Evolutionary conservation across 768 basidiomycete species (phyloP), one percentile per base, ranked within the genome.

Genomic region (Hemileccinum rubropunctum): DNA sequence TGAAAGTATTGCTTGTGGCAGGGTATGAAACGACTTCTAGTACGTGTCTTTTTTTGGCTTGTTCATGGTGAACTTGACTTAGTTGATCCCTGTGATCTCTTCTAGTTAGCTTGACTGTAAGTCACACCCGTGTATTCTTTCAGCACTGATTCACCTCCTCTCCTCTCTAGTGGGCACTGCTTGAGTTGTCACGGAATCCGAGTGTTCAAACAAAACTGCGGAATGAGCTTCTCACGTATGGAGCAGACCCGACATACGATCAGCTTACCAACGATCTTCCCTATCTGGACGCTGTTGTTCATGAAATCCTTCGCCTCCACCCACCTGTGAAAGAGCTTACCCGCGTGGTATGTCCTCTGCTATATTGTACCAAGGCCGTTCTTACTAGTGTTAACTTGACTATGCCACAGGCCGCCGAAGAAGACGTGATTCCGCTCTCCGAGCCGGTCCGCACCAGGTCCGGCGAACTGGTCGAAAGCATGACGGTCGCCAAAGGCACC

Each of bases 361-460:
- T 23, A 23, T 3, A 23, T n/a, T n/a, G n/a, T 23, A 23, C 23
- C 6, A 23, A 23, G 23, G 23, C 23, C 6, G 23, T 23, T 23
- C 23, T 23, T 23, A 23, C 11, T 12, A 8, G 11, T 30, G 9
- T 2, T 30, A 2, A 30, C 28, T 9, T 8, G 9, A 8, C 28
- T 30, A 12, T 30, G 28, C 9, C 28, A 8, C 11, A 28, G 74
- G 76, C 80, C 0, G 52, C 60, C 1, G 67, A 76, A 52, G 83
- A 86, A 57, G 79, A 83, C 47, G 59, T 82, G 0, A 72, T 88
- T 12, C 84, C 83, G 0, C 72, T 86, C 8, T 71, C 70, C 3
- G 53, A 59, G 4, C 79, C 81, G 1, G 58, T 84, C 15, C 60
- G 54, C 15, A 76, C 76, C 0, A 52, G 65, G 4, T 63, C 75